Evolutionary conservation across 1,284 basidiomycete genomes (phyloP).

Genomic region (Stygiomarasmius scandens): DNA sequence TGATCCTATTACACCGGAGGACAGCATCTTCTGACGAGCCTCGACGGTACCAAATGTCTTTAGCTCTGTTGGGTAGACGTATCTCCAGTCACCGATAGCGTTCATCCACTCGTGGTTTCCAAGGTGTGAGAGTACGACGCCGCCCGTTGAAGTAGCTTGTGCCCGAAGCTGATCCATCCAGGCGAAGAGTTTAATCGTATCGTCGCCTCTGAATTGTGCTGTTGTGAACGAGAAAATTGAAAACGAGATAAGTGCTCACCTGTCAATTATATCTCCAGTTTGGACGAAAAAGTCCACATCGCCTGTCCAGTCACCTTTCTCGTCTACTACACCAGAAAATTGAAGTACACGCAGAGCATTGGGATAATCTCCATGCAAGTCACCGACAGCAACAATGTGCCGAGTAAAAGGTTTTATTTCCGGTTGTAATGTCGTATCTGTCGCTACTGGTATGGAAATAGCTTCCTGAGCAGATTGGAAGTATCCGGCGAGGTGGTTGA

Average conservation of each 20-base stretch:
- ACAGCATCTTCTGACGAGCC: slow-evolving; percentile 71
- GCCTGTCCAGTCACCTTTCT: slow-evolving; percentile 66
- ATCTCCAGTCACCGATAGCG: slow-evolving; percentile 69
- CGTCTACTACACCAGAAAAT: slow-evolving; percentile 75
- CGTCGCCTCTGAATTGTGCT: slow-evolving; percentile 64
- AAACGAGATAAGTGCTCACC: no score
- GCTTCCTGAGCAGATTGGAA: not conserved
- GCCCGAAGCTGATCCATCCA: slow-evolving; percentile 84
- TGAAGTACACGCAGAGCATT: slow-evolving; percentile 77
- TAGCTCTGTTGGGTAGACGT: slow-evolving; percentile 81
- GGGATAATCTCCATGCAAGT: slow-evolving; percentile 77
- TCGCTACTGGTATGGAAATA: not conserved
- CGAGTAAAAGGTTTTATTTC: slow-evolving; percentile 38
- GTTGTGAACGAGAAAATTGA: not conserved
- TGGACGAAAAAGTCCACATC: slow-evolving; percentile 84
- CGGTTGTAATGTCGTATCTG: not conserved
- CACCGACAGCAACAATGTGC: slow-evolving; percentile 78
- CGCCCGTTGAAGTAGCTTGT: slow-evolving; percentile 72
- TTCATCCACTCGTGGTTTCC: slow-evolving; percentile 97
- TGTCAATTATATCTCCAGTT: slow-evolving; percentile 92
- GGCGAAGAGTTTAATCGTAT: slow-evolving; percentile 80
- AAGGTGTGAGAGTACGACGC: slow-evolving; percentile 73
- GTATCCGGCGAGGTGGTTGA: not conserved
- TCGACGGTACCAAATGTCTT: slow-evolving; percentile 76
- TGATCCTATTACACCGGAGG: slow-evolving; percentile 77